Percentiles rank a stretch among this genome's conserved stretches.
Evolutionary conservation across 192 early-diverging fungal genomes (phyloP).

Genomic region (Linderina pennispora): DNA sequence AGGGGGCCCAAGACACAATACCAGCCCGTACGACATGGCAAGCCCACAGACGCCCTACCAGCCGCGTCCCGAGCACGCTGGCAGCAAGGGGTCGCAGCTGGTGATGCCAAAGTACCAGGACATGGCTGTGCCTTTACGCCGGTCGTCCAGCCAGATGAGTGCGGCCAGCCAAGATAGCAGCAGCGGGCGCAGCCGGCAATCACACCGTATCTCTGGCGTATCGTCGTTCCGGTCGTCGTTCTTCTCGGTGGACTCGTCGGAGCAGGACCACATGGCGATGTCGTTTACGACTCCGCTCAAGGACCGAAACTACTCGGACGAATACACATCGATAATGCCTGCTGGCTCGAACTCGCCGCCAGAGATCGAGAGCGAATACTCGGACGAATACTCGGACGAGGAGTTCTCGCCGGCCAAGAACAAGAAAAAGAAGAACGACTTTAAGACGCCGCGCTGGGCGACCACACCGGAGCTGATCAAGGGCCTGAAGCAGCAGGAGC

Average conservation of each 20-base stretch:
- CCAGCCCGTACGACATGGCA: slow-evolving; percentile 32
- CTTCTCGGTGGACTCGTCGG: slow-evolving; percentile 26
- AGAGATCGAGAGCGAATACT: slow-evolving; percentile 42
- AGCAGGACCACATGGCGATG: slow-evolving; percentile 1
- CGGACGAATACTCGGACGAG: slow-evolving; percentile 45
- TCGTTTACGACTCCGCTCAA: slow-evolving; percentile 2
- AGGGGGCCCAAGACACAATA: slow-evolving; percentile 5
- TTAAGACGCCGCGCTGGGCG: slow-evolving; percentile 40
- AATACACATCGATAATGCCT: slow-evolving; percentile 41
- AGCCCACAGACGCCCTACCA: slow-evolving; percentile 43
- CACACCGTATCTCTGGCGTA: slow-evolving; percentile 24
- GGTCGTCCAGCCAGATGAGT: slow-evolving; percentile 17
- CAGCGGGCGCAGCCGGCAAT: no score
- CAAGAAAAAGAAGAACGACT: slow-evolving; percentile 43
- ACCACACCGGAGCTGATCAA: slow-evolving; percentile 41
- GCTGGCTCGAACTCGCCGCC: slow-evolving; percentile 32
- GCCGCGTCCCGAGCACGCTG: slow-evolving; percentile 40
- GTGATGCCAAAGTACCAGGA: slow-evolving; percentile 41
- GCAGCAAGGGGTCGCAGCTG: slow-evolving; percentile 10
- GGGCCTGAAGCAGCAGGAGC: slow-evolving; percentile 32
- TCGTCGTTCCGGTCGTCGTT: slow-evolving; percentile 43
- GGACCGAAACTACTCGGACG: slow-evolving; percentile 5
- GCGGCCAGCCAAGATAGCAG: slow-evolving; percentile 3
- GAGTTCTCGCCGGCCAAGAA: slow-evolving; percentile 39
- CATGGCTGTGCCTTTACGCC: slow-evolving; percentile 35